These are phyloP conservation scores for Yamadazyma epiphylla DNA, from an alignment of 1,139 yeast genomes.

Conservation along the genomic window DNA sequence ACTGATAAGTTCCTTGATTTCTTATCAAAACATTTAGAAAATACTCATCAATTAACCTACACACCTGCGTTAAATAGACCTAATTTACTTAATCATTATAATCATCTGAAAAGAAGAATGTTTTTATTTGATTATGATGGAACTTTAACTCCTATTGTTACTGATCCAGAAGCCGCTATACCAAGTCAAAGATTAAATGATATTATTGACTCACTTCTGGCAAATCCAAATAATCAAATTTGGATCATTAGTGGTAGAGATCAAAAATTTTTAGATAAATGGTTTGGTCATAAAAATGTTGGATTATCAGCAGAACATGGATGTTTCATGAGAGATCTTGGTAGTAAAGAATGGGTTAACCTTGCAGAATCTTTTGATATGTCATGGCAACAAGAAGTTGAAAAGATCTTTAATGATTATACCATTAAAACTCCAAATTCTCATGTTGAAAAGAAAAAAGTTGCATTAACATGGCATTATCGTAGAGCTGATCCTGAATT, in stretches of 20 bases:
- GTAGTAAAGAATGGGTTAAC: slow-evolving; percentile 68
- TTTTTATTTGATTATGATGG: slow-evolving; percentile 97
- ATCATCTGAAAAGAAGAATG: slow-evolving; percentile 60
- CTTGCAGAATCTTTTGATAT: slow-evolving; percentile 80
- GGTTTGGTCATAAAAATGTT: slow-evolving; percentile 72
- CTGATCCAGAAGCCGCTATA: slow-evolving; percentile 97
- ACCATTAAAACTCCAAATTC: slow-evolving; percentile 93
- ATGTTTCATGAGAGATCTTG: slow-evolving; percentile 79
- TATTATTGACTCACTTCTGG: slow-evolving; percentile 56
- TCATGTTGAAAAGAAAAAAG: slow-evolving; percentile 80
- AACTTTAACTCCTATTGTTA: slow-evolving; percentile 90
- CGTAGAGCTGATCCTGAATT: slow-evolving; percentile 91
- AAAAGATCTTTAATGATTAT: slow-evolving; percentile 64
- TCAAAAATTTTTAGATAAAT: slow-evolving; percentile 80
- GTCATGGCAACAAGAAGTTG: slow-evolving; percentile 89
- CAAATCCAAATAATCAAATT: slow-evolving; percentile 79
- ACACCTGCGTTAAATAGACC: slow-evolving; percentile 89
- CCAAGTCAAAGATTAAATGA: slow-evolving; percentile 73
- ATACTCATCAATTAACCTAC: slow-evolving; percentile 45
- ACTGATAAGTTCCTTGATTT: slow-evolving; percentile 57
- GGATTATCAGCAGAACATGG: slow-evolving; percentile 98
- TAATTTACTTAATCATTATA: slow-evolving; percentile 55
- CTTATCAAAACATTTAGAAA: slow-evolving; percentile 46
- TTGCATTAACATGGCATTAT: slow-evolving; percentile 97
- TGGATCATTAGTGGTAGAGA: slow-evolving; percentile 98